A percentile compares a stretch with the other conserved stretches of the same genome.
phyloP scores from a whole-genome alignment of 176 grass and related monocot genomes.

The Leersia perrieri region DNA sequence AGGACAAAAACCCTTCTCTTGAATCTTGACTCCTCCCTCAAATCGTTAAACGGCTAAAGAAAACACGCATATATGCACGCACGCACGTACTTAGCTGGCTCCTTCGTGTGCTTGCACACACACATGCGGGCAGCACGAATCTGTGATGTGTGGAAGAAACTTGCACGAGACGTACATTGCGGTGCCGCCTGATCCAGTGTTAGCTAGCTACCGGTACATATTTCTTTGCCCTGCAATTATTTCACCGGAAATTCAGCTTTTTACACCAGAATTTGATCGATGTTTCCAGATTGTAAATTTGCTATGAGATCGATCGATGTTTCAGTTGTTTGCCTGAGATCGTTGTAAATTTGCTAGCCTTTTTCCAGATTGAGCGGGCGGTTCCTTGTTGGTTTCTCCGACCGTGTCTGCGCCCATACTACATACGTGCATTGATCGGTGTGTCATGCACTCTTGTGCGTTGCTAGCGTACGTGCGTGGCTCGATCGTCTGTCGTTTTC shows the following conservation, averaged over 20 bases:
- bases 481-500: not conserved
- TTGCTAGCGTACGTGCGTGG: not conserved
- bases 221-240: too few species aligned
- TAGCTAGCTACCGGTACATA: too few species aligned
- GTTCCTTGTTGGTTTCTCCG: constrained; percentile 26
- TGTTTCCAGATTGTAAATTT: too few species aligned
- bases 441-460: not conserved
- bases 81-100: not conserved
- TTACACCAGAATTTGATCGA: too few species aligned
- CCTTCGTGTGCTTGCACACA: not conserved
- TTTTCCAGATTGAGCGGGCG: not conserved
- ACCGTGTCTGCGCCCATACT: not conserved
- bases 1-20: not conserved
- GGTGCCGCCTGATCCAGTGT: too few species aligned
- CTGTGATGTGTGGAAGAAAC: not conserved
- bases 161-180: not conserved
- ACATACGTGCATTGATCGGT: not conserved
- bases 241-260: too few species aligned
- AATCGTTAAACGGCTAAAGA: not conserved
- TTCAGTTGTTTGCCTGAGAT: too few species aligned
- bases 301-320: too few species aligned
- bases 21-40: not conserved
- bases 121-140: not conserved
- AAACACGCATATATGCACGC: not conserved
- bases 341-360: too few species aligned